Percentiles rank a stretch among this genome's conserved stretches.
Evolutionary conservation across 495 filamentous ascomycete species (phyloP).

Genomic region (Talaromyces liani): DNA sequence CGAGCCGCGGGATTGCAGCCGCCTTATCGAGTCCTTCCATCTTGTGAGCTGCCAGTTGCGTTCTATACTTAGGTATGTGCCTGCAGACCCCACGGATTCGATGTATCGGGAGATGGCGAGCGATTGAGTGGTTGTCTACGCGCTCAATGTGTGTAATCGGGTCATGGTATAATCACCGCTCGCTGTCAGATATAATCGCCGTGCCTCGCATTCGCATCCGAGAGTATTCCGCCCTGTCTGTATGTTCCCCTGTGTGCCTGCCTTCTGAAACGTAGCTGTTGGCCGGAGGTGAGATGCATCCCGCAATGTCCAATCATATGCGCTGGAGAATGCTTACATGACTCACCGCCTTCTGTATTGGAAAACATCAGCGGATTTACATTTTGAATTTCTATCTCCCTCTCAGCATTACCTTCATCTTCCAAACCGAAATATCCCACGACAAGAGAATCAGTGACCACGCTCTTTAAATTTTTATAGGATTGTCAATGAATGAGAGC

Average conservation of each 20-base stretch:
- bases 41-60: neutral
- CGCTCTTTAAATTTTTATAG: neutral
- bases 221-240: neutral
- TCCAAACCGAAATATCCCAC: neutral
- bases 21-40: slow-evolving; percentile 28
- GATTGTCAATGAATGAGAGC: neutral
- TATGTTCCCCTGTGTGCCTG: neutral
- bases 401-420: neutral
- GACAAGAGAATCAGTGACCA: neutral
- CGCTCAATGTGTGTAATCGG: neutral
- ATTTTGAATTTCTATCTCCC: neutral
- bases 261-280: neutral
- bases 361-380: neutral
- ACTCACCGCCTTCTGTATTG: neutral
- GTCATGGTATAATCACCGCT: neutral
- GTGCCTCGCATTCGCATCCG: neutral
- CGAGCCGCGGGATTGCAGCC: slow-evolving; percentile 39
- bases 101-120: neutral
- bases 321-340: neutral
- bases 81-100: neutral
- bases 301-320: slow-evolving; percentile 1
- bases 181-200: neutral
- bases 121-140: neutral
- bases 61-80: neutral
- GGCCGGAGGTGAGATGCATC: neutral